Evolutionary conservation across 2,329 filamentous ascomycete species (phyloP), one percentile per base, ranked within the genome.

Genomic region (Calonectria fujianensis): DNA sequence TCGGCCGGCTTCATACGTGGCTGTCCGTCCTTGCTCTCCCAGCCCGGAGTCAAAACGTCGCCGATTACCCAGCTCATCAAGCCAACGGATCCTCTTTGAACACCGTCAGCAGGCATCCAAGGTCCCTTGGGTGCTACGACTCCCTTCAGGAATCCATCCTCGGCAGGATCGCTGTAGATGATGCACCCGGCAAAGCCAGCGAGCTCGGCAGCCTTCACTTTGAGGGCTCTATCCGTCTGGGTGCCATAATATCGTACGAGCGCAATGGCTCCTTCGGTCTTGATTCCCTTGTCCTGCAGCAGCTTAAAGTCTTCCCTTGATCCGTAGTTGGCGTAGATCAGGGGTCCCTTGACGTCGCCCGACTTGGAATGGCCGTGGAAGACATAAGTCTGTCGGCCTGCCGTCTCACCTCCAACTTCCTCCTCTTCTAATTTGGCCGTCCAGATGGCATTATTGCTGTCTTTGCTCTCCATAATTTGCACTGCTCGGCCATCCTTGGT

Each of bases 261-360:
- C 1, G 93, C 96, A 81, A 99, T 95, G 4, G 95, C 93, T 16
- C 95, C 96, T 67, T 93, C 91, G 1, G 95, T 90, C 35, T 94
- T 89, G 74, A 98, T 90, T 0, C 93, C 94, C 76, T 90, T 91
- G 69, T 96, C 92, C 73, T 90, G 87, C 35, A 99, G 87, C 69
- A 85, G 87, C 82, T 94, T 89, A 83, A 97, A 98, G 83, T 99
- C 97, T 54, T 95, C 92, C 66, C 92, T 90, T 54, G 95, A 94
- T 16, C 97, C 97, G 81, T 96, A 98, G 85, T 98, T 98, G 69
- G 94, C 96, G 83, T 98, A 99, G 1, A 99, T 91, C 57, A 98
- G 85, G 27, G 94, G 96, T 0, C 97, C 97, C 32, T 91, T 94
- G 48, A 96, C 96, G 80, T 97, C 94, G 54, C 96, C 97, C 0